Percentiles rank a stretch among this genome's conserved stretches.
Conservation (phyloP, 192 early-diverging fungal genomes). For the Backusella macrospora region DNA sequence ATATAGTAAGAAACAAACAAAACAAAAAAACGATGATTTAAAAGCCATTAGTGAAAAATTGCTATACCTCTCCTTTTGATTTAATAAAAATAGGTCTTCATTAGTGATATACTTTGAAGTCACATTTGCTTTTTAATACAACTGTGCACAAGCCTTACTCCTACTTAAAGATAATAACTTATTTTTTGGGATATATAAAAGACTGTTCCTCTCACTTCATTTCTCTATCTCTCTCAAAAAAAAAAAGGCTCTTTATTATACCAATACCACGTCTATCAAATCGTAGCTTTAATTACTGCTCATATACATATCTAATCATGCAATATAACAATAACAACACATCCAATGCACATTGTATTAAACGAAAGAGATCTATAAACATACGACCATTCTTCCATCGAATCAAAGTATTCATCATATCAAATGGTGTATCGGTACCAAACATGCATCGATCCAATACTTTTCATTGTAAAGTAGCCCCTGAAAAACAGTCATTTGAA, state of each 20-base stretch:
- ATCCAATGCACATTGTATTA: neutral
- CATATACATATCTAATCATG: too few relatives aligned
- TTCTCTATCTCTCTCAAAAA: neutral
- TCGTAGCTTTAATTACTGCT: too few relatives aligned
- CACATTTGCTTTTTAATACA: neutral
- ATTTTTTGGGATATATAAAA: neutral
- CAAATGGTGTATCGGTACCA: neutral
- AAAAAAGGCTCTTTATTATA: neutral
- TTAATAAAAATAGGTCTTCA: constrained; percentile 6
- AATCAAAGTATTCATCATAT: neutral
- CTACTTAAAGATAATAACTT: neutral
- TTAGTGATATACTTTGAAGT: neutral
- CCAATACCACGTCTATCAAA: neutral
- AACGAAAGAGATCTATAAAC: neutral
- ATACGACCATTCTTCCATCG: neutral
- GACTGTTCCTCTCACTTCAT: neutral
- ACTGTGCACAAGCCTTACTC: neutral
- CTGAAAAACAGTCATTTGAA: neutral
- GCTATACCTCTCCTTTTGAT: neutral
- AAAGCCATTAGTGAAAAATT: neutral
- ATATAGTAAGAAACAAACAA: neutral
- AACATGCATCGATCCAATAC: neutral
- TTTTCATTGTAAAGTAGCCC: constrained; percentile 1
- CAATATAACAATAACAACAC: neutral
- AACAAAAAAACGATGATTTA: constrained; percentile 2